phyloP scores from a whole-genome alignment of 2,329 filamentous ascomycete species.

The Fusarium tuaranense region DNA sequence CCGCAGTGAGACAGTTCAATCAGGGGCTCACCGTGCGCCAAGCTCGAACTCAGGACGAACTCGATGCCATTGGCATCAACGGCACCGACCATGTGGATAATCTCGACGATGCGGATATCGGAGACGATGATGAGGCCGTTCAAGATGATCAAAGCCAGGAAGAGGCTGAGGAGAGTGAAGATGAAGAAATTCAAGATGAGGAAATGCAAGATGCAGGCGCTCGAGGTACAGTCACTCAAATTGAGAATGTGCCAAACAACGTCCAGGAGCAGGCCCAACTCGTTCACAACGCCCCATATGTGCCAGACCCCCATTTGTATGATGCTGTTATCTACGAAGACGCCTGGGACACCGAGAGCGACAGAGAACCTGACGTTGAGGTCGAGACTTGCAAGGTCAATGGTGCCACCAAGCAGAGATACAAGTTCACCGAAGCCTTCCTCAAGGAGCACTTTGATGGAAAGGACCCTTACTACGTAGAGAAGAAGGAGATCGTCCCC shows the following conservation, averaged over 20 bases:
- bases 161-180: neutral
- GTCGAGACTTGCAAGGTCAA: conserved; percentile 18
- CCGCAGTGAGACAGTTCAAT: neutral
- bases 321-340: neutral
- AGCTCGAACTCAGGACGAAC: conserved; percentile 21
- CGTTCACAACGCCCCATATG: neutral
- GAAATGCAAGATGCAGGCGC: neutral
- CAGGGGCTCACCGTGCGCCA: neutral
- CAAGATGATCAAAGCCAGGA: neutral
- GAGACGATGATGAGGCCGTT: neutral
- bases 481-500: conserved; percentile 26
- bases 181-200: neutral
- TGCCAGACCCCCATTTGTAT: neutral
- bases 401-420: conserved; percentile 36
- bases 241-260: neutral
- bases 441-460: conserved; percentile 46
- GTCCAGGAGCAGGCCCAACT: neutral
- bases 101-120: neutral
- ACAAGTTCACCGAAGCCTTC: conserved; percentile 45
- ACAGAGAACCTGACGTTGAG: conserved; percentile 12
- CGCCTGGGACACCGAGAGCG: neutral
- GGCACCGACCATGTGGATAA: neutral
- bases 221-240: neutral
- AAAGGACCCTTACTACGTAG: conserved; percentile 44
- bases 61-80: conserved; percentile 16